Evolutionary conservation across 305 asterid genomes (phyloP), one percentile per base, ranked within the genome.

Genomic region (Withania somnifera): DNA sequence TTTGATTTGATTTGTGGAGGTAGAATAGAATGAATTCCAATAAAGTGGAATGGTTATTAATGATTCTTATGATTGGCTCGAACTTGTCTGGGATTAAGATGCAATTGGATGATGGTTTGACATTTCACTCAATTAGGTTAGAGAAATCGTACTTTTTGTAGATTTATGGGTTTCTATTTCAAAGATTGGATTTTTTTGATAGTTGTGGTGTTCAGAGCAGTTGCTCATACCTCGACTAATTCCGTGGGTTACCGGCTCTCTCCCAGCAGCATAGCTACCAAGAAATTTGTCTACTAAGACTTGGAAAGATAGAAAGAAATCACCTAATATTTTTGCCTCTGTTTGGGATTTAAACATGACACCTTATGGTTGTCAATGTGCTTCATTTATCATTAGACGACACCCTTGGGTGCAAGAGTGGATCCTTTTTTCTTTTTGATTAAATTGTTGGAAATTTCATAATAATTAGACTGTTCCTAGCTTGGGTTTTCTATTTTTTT

Each of bases 111-210:
- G 51, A 24, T 20, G 13, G 28, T 6, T 57, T 42, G 77, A 67
- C 11, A 19, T 34, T 67, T 67, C 52, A 34, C n/a, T 4, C 77
- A 3, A 4, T 36, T 66, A 34, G 42, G 66, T 26, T 76, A 28
- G 36, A 54, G 22, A 84, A 85, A 66, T 88, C 90, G 87, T 84
- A 45, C 45, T 79, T 45, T 83, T 51, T 40, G 52, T 79, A 61
- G 26, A 40, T 40, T 60, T 11, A 38, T 58, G 30, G 30, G 60
- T 5, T 24, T 24, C 38, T 60, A 36, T 40, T 61, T 61, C 56
- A 58, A 79, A 61, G 61, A 17, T 61, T 79, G 47, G 40, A 22
- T 78, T 52, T 52, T 47, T 63, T 63, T 30, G 42, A 30, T 63
- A 28, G 22, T 3, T 5, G 13, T 15, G 9, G 22, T 28, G 22